Conservation (phyloP, 192 early-diverging fungal species). For the Jimgerdemannia flammicorona region DNA sequence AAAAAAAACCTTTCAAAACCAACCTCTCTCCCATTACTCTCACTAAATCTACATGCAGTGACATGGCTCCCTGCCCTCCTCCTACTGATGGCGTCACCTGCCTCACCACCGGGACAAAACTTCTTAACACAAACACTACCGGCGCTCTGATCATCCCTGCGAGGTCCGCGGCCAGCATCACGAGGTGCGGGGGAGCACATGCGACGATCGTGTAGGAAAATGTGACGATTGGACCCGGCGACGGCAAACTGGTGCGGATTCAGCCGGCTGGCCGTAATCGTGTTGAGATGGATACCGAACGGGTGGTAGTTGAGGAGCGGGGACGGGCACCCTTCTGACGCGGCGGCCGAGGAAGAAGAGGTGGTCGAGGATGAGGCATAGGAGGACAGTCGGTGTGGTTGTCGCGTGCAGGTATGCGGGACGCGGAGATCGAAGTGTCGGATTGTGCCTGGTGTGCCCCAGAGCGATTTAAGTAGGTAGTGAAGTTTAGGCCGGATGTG, state of each 20-base stretch:
- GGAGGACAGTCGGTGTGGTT: too few species aligned
- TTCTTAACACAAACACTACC: background rate
- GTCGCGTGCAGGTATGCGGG: slow-evolving; percentile 23
- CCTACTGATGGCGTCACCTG: slow-evolving; percentile 4
- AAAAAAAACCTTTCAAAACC: slow-evolving; percentile 2
- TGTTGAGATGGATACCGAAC: slow-evolving; percentile 42
- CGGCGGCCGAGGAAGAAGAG: background rate
- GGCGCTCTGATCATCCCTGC: background rate
- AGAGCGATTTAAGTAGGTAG: background rate
- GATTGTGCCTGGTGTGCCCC: slow-evolving; percentile 20
- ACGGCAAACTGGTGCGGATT: slow-evolving; percentile 51
- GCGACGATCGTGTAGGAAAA: slow-evolving; percentile 44
- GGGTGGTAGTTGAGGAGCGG: slow-evolving; percentile 40
- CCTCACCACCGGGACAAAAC: background rate
- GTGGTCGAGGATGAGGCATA: slow-evolving; percentile 6
- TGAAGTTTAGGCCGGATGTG: background rate
- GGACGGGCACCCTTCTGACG: slow-evolving; percentile 20
- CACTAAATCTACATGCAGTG: slow-evolving; percentile 31
- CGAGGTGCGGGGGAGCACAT: slow-evolving; percentile 15
- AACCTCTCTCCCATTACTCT: slow-evolving; percentile 27
- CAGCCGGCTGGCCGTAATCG: slow-evolving; percentile 43
- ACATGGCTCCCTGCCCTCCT: slow-evolving; percentile 13
- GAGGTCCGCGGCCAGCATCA: background rate
- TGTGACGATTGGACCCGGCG: slow-evolving; percentile 38
- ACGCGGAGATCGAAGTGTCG: slow-evolving; percentile 58